A percentile compares a stretch with the other conserved stretches of the same genome.
Conservation (phyloP, 2,329 filamentous ascomycete species). For the Aureobasidium subglaciale region DNA sequence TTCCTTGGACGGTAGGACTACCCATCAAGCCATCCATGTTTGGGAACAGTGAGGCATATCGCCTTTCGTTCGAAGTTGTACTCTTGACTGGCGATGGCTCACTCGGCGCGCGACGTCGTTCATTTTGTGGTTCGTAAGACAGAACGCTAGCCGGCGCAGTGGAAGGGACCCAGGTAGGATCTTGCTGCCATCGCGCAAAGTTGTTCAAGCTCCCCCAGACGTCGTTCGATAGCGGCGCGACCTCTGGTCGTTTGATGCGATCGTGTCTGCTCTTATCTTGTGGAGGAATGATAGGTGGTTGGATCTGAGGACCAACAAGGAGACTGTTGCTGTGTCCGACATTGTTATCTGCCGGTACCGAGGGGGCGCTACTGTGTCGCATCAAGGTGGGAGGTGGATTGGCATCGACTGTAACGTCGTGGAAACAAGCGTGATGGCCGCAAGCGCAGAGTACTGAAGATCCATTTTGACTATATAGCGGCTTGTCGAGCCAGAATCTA, state of each 20-base stretch:
- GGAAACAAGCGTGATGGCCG: slow-evolving; percentile 52
- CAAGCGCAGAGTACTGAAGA: slow-evolving; percentile 36
- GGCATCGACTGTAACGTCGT: slow-evolving; percentile 23
- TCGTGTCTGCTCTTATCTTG: not conserved
- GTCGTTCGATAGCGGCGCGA: not conserved
- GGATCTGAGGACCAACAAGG: not conserved
- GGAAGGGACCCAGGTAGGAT: slow-evolving; percentile 25
- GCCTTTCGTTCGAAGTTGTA: not conserved
- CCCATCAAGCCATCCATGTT: slow-evolving; percentile 10
- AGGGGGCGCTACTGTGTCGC: slow-evolving; percentile 6
- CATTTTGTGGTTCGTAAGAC: not conserved
- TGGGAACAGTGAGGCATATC: slow-evolving; percentile 3
- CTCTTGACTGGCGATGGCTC: not conserved
- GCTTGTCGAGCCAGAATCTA: slow-evolving; percentile 42
- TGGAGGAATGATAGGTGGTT: not conserved
- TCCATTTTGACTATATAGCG: slow-evolving; percentile 12
- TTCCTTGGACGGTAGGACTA: slow-evolving; percentile 8
- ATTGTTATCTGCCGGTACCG: not conserved
- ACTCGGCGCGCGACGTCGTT: slow-evolving; percentile 27
- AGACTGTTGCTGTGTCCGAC: not conserved
- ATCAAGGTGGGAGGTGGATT: slow-evolving; percentile 1
- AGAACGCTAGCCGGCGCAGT: slow-evolving; percentile 27
- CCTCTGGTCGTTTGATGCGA: not conserved
- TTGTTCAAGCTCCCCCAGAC: slow-evolving; percentile 30
- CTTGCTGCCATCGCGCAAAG: slow-evolving; percentile 28